Conservation (phyloP, 2,329 filamentous ascomycete genomes). For the Boeremia lycopersici region DNA sequence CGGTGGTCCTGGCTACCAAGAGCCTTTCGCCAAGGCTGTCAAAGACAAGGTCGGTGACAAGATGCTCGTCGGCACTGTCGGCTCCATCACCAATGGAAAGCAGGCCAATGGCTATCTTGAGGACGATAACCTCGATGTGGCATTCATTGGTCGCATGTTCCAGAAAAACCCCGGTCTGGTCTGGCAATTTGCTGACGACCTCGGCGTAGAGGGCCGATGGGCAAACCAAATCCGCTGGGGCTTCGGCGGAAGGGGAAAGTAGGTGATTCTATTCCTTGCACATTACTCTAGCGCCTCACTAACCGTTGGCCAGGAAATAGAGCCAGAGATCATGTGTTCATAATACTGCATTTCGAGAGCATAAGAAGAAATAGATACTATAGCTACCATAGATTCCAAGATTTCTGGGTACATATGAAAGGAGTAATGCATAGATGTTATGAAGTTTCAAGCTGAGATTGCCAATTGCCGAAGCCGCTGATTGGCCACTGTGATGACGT, state of each 20-base stretch:
- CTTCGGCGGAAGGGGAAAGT: conserved; percentile 56
- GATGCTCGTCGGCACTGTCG: conserved; percentile 75
- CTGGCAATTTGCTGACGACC: conserved; percentile 72
- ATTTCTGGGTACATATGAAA: not conserved
- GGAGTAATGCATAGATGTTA: not conserved
- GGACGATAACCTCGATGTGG: conserved; percentile 64
- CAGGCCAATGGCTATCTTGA: conserved; percentile 59
- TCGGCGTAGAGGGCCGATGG: conserved; percentile 73
- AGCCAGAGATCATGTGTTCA: conserved; percentile 32
- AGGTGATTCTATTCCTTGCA: conserved; percentile 27
- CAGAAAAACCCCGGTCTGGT: conserved; percentile 82
- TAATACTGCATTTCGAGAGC: conserved; percentile 28
- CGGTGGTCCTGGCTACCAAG: conserved; percentile 72
- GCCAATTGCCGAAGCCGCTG: not conserved
- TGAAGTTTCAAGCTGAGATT: not conserved
- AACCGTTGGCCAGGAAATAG: conserved; percentile 20
- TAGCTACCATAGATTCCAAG: not conserved
- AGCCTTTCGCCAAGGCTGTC: conserved; percentile 72
- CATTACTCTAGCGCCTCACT: conserved; percentile 1
- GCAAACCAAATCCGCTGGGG: conserved; percentile 73
- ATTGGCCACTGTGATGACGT: conserved; percentile 1
- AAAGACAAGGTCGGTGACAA: conserved; percentile 75
- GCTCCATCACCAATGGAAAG: conserved; percentile 71
- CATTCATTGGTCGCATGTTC: conserved; percentile 76
- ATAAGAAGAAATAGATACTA: conserved; percentile 19